Evolutionary conservation across 2,329 filamentous ascomycete genomes (phyloP).

Genomic region (Xylariaceae sp.): DNA sequence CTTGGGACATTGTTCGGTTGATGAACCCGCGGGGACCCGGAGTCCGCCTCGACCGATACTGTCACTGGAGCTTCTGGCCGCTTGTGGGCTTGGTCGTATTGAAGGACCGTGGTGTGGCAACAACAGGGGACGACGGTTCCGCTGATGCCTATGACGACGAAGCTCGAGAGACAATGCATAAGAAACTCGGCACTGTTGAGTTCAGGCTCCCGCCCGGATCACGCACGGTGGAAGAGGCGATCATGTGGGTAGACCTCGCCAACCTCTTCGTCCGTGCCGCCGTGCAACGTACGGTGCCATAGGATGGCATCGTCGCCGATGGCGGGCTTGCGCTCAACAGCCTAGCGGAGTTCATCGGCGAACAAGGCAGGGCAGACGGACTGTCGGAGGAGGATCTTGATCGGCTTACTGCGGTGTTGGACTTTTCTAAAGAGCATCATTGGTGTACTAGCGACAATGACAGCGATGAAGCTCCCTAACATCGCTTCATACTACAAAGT

Average conservation of each 20-base stretch:
- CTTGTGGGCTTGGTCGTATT: neutral
- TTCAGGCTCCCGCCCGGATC: neutral
- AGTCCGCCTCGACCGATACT: neutral
- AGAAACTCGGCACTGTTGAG: neutral
- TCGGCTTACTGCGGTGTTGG: no score
- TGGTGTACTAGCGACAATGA: no score
- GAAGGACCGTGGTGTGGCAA: neutral
- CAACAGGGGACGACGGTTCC: no score
- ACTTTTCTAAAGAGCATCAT: no score
- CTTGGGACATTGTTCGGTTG: neutral
- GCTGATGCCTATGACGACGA: no score
- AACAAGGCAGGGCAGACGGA: no score
- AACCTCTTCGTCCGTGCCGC: neutral
- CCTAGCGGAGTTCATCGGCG: no score
- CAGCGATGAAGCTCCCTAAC: no score
- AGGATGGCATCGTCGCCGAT: neutral
- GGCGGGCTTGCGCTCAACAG: neutral
- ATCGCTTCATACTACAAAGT: no score
- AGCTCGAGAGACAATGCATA: neutral
- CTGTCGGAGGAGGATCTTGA: no score
- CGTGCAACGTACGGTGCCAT: neutral
- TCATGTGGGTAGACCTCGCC: neutral
- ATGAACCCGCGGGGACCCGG: neutral
- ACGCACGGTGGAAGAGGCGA: neutral
- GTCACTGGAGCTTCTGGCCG: conserved; percentile 1